Base-by-base conservation (phyloP, 2,329 filamentous ascomycete species). In the Fusarium sp. region DNA sequence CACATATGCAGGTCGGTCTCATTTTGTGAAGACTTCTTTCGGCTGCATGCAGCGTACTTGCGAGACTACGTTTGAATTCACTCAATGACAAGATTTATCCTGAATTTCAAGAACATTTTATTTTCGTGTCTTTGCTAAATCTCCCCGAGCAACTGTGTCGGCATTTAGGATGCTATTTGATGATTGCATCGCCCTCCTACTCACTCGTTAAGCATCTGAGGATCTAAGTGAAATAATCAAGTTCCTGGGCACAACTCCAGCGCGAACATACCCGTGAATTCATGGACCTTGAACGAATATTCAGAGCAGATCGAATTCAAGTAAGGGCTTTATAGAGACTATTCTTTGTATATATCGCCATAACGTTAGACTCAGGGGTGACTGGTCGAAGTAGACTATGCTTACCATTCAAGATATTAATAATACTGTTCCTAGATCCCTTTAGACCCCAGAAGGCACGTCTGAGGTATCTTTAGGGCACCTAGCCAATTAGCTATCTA, bases 241-340 rank as follows among this genome's bases (percentile, higher is more conserved):
- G 27, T 12, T 7, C 11, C 16, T 18, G 11, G 16, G 4, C 16
- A 5, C 3, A 33, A 14, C 8, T 2, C 29, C 21, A 23, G 3
- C 4, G 4, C 10, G 11, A 15, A 27, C 1, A 21, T 27, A 12
- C 3, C 3, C 15, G 42, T 15, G 12, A 21, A 7, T 46, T 10
- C 15, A 15, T 3, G 3, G n/a, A 10, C 5, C 16, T 10, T 10
- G 6, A 15, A 4, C n/a, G 11, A 49, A 10, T 23, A 1, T 1
- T 23, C 2, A 14, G 8, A n/a, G 3, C 16, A 19, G 3, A 15
- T 2, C 12, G 18, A 3, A 19, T 19, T 23, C n/a, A 19, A 15
- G 15, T 21, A 39, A 10, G 3, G 4, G 10, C 2, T 10, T 5
- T 6, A 7, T 19, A 19, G 4, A 25, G 5, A 25, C n/a, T 10